Base-by-base conservation (phyloP, 176 grass and related monocot species). In the sorghum (Sorghum bicolor) region DNA sequence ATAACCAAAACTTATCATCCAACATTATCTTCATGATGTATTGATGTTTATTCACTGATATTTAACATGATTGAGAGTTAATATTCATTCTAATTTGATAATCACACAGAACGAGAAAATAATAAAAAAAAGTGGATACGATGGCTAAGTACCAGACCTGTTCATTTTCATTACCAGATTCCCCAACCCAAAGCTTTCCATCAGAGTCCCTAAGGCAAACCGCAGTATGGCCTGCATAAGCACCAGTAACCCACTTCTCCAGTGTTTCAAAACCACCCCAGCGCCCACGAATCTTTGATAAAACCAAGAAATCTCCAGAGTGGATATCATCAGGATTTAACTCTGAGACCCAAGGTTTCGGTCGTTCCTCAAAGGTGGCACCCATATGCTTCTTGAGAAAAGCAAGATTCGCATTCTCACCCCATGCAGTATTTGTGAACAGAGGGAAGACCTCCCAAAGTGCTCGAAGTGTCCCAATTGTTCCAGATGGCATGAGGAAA, bases 301-400 rank as follows among this genome's bases (percentile, higher is more conserved):
- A 83, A 75, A 77, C 91, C 77, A 99, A 86, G 48, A 99, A 94
- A 79, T 99, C 96, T 28, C 96, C 96, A 53, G 93, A 99, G 58
- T 99, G 91, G 70, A 99, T 94, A 34, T 99, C 96, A 45, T 95
- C 89, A 15, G 64, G 6, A 84, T 98, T 95, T 67, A 98, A 70
- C 72, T 90, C 88, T 28, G 96, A 95, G 41, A 95, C 89, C 96
- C 96, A 98, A 6, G 96, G 96, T 87, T 98, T 61, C 2, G 91
- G 93, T 12, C 96, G 89, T 69, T 95, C 86, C 74, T 95, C 93
- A 82, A 98, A 96, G 53, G 87, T 93, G 10, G 93, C 91, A 2
- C 96, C 93, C 96, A 98, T 98, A 83, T 98, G 96, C 70, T 98
- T 98, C 80, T 96, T 67, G 20, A 98, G 90, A 44, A 98, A 98